Conservation (phyloP, 306 rosid genomes). For the Begonia peltatifolia region DNA sequence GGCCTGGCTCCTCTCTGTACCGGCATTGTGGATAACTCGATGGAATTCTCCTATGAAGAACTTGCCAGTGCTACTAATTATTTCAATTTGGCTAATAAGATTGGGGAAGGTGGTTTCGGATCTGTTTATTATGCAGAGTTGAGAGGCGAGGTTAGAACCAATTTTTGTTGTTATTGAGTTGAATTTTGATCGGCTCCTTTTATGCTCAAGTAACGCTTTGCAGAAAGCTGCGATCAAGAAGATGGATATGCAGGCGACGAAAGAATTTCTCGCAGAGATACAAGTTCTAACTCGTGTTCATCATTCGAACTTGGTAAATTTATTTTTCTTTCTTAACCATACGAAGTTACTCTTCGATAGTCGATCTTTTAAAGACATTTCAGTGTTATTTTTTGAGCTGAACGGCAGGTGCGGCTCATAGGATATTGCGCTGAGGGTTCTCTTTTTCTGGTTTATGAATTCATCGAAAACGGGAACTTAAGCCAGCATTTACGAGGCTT, state of each 20-base stretch:
- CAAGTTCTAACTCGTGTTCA: constrained; percentile 82
- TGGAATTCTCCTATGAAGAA: constrained; percentile 68
- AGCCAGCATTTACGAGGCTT: constrained; percentile 84
- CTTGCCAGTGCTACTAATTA: constrained; percentile 60
- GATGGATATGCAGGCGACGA: constrained; percentile 87
- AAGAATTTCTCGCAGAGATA: constrained; percentile 74
- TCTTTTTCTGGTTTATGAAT: constrained; percentile 87
- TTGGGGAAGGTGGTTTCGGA: constrained; percentile 89
- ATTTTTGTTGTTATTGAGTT: background rate
- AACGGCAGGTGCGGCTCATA: constrained; percentile 77
- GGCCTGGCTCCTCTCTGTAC: constrained; percentile 27
- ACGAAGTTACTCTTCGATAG: background rate
- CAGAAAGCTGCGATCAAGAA: constrained; percentile 85
- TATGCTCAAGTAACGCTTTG: constrained; percentile 1
- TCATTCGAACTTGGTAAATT: constrained; percentile 74
- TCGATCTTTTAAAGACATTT: background rate
- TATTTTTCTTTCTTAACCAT: constrained; percentile 3
- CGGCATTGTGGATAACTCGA: constrained; percentile 51
- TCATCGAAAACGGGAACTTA: constrained; percentile 78
- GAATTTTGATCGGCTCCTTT: background rate
- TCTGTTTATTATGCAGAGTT: constrained; percentile 76
- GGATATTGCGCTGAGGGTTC: constrained; percentile 85
- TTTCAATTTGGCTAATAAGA: constrained; percentile 60
- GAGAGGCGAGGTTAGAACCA: constrained; percentile 67
- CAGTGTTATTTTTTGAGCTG: background rate